Percentiles rank a stretch among this genome's conserved stretches.
Evolutionary conservation across 352 stramenopile species (phyloP).

Genomic region (Phytophthora multivora): DNA sequence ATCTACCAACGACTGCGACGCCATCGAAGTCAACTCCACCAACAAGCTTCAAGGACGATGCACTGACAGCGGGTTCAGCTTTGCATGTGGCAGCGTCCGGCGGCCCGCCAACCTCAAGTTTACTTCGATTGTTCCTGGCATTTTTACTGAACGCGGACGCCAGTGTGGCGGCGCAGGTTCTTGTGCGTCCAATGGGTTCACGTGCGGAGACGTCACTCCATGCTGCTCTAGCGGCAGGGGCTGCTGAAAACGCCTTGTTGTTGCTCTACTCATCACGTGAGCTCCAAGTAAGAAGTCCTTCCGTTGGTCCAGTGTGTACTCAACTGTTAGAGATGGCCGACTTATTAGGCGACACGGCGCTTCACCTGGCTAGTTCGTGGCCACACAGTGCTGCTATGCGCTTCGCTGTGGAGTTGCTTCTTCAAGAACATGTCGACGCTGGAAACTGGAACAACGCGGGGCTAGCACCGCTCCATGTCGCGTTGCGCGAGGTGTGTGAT

Average conservation of each 20-base stretch:
- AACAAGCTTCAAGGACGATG: slow-evolving; percentile 44
- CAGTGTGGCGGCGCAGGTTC: slow-evolving; percentile 16
- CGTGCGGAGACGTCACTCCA: slow-evolving; percentile 49
- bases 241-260: slow-evolving; percentile 46
- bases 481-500: slow-evolving; percentile 48
- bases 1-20: slow-evolving; percentile 33
- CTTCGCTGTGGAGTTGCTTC: slow-evolving; percentile 47
- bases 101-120: slow-evolving; percentile 35
- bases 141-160: slow-evolving; percentile 33
- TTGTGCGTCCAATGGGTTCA: slow-evolving; percentile 28
- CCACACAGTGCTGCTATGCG: slow-evolving; percentile 43
- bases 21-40: slow-evolving; percentile 18
- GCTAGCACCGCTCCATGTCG: slow-evolving; percentile 58
- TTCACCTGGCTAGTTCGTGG: slow-evolving; percentile 59
- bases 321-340: slow-evolving; percentile 35
- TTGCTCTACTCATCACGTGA: slow-evolving; percentile 42
- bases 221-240: slow-evolving; percentile 42
- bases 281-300: slow-evolving; percentile 25
- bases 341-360: slow-evolving; percentile 38
- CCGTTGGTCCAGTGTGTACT: slow-evolving; percentile 20
- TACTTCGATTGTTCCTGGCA: slow-evolving; percentile 48
- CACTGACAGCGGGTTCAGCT: slow-evolving; percentile 34
- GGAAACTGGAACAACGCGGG: slow-evolving; percentile 60
- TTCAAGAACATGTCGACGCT: slow-evolving; percentile 47
- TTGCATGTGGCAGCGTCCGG: slow-evolving; percentile 54